Evolutionary conservation across 1,284 basidiomycete species (phyloP).

Genomic region (Cryptococcus amylolentus): DNA sequence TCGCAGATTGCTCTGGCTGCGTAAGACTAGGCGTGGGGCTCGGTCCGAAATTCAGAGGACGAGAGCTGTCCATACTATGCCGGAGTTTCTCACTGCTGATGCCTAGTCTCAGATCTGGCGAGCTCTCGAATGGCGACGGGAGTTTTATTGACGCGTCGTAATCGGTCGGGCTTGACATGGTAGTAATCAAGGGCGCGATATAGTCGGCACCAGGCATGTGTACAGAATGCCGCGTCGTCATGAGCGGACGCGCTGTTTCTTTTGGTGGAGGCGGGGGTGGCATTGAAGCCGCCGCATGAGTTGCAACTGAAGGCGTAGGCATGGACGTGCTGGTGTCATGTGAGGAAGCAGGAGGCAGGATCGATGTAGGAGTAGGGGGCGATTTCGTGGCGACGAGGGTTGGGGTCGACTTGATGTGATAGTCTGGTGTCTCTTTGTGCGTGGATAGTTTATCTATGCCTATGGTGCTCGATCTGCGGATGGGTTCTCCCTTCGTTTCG

Average conservation of each 20-base stretch:
- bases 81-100: not conserved
- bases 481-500: not conserved
- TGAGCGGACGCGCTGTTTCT: conserved; percentile 3
- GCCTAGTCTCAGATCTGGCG: conserved; percentile 7
- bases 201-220: conserved; percentile 20
- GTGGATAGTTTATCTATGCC: conserved; percentile 7
- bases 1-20: not conserved
- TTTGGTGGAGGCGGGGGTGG: not conserved
- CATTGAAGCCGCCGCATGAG: not conserved
- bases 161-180: not conserved
- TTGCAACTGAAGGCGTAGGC: not conserved
- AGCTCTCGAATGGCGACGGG: conserved; percentile 7
- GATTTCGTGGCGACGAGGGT: not conserved
- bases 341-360: not conserved
- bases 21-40: not conserved
- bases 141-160: not conserved
- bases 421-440: conserved; percentile 5
- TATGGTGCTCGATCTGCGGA: not conserved
- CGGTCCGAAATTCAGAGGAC: not conserved
- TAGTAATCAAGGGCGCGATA: conserved; percentile 25
- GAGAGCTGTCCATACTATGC: conserved; percentile 9
- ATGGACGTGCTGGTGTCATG: not conserved
- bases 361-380: not conserved
- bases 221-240: conserved; percentile 22
- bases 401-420: not conserved